A percentile compares a stretch with the other conserved stretches of the same genome.
Evolutionary conservation across 192 early-diverging fungal species (phyloP).

Genomic region (Chytriomyces sp.): DNA sequence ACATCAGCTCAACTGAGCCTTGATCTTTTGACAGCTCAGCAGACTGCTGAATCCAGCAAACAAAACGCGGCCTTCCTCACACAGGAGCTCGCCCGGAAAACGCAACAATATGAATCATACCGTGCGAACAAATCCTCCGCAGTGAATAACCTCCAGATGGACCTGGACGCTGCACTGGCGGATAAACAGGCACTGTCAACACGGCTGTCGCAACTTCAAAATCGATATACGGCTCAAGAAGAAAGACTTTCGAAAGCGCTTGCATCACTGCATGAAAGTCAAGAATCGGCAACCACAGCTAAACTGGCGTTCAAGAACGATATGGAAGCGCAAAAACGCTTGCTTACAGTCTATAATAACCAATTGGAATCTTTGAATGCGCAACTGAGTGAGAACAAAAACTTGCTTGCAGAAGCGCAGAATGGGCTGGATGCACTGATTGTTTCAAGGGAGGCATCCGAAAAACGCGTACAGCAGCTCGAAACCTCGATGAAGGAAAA

Average conservation of each 20-base stretch:
- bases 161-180: neutral
- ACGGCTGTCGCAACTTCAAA: too few relatives aligned
- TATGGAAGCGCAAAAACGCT: slow-evolving; percentile 63
- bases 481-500: slow-evolving; percentile 9
- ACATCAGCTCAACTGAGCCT: neutral
- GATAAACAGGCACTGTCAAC: too few relatives aligned
- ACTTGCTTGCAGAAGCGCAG: slow-evolving; percentile 18
- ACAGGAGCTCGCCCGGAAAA: slow-evolving; percentile 65
- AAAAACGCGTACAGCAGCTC: neutral
- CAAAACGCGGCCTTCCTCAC: slow-evolving; percentile 69
- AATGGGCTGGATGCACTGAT: slow-evolving; percentile 9
- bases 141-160: neutral
- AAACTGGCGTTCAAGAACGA: slow-evolving; percentile 65
- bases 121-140: slow-evolving; percentile 52
- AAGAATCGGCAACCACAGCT: slow-evolving; percentile 4
- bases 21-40: slow-evolving; percentile 21
- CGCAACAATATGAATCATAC: slow-evolving; percentile 56
- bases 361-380: neutral
- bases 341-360: slow-evolving; percentile 51
- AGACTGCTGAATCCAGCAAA: slow-evolving; percentile 63
- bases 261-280: too few relatives aligned
- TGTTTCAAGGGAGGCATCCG: neutral
- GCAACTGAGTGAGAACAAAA: slow-evolving; percentile 9
- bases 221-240: too few relatives aligned
- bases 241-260: too few relatives aligned